Evolutionary conservation across 495 filamentous ascomycete genomes (phyloP), one percentile per base, ranked within the genome.

Genomic region (Penicillium odoratum): DNA sequence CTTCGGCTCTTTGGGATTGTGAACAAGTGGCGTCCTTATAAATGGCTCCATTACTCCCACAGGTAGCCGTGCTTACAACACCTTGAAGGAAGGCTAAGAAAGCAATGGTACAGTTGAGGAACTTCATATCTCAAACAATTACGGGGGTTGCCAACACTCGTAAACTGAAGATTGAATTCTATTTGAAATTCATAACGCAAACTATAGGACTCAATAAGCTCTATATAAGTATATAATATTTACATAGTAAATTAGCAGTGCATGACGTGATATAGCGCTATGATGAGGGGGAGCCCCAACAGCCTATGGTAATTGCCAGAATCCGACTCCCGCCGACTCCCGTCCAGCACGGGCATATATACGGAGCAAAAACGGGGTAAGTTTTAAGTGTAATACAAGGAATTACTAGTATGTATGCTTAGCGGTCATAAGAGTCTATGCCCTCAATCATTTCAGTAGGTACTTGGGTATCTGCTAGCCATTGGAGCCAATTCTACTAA

Each of bases 241-340:
- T 26, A 29, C 7, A 5, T n/a, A 6, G 8, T 7, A 47, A 29
- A 36, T 8, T 36, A 10, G 26, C 18, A 2, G 26, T 48, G 1
- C 29, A 50, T 50, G 11, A 28, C 48, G 48, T 31, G 48, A 30
- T 50, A 50, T 31, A n/a, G 48, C 11, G 16, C 48, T 50, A 50
- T 50, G 15, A 50, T 50, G 48, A 25, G 45, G 45, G 48, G 48
- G 26, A 33, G 13, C 48, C 34, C 15, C 9, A n/a, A 28, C 9
- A 28, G 26, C 44, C 44, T 29, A 47, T 47, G 3, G 26, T 25
- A 13, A 13, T 15, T 2, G 44, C 44, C 9, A 26, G 11, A 47
- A 26, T 11, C 44, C 44, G 44, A 47, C 21, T 47, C 21, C 44
- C 44, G 44, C 44, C 44, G 44, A 47, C 44, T 47, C 7, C 44